Conservation (phyloP, 2,329 filamentous ascomycete species). For the Claviceps fusiformis region DNA sequence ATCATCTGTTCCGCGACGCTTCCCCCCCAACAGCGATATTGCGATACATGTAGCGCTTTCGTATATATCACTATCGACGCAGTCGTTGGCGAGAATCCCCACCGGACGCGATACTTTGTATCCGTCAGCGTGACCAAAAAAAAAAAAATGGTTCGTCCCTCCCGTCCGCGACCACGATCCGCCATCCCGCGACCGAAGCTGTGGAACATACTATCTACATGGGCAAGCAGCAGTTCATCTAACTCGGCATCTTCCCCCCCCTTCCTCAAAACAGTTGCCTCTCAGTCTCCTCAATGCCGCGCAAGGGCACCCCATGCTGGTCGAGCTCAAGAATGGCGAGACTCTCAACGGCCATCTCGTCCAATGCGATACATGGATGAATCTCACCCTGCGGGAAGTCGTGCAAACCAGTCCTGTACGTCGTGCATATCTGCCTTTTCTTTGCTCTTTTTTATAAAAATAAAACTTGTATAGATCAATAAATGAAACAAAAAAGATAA, state of each 20-base stretch:
- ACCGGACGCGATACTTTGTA: not conserved
- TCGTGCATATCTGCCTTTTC: not conserved
- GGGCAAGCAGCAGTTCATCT: not conserved
- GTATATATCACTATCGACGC: not conserved
- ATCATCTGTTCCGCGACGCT: too few species aligned
- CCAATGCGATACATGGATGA: slow-evolving; percentile 99
- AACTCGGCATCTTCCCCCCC: not conserved
- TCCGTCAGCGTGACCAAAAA: not conserved
- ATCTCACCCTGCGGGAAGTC: slow-evolving; percentile 91
- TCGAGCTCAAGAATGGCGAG: slow-evolving; percentile 95
- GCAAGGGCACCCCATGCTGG: slow-evolving; percentile 94
- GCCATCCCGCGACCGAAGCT: not conserved
- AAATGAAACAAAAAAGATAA: not conserved
- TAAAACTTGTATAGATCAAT: too few species aligned
- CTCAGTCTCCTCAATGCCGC: slow-evolving; percentile 84
- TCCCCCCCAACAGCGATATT: not conserved
- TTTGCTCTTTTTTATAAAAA: too few species aligned
- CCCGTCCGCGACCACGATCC: not conserved
- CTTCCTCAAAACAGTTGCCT: slow-evolving; percentile 36
- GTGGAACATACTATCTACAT: not conserved
- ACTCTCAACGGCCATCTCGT: slow-evolving; percentile 93
- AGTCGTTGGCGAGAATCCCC: too few species aligned
- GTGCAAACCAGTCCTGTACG: slow-evolving; percentile 79
- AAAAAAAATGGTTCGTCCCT: not conserved
- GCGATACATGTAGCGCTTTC: not conserved